A percentile compares a stretch with the other conserved stretches of the same genome.
Evolutionary conservation across 495 filamentous ascomycete species (phyloP).

Genomic region (Extremus antarcticus): DNA sequence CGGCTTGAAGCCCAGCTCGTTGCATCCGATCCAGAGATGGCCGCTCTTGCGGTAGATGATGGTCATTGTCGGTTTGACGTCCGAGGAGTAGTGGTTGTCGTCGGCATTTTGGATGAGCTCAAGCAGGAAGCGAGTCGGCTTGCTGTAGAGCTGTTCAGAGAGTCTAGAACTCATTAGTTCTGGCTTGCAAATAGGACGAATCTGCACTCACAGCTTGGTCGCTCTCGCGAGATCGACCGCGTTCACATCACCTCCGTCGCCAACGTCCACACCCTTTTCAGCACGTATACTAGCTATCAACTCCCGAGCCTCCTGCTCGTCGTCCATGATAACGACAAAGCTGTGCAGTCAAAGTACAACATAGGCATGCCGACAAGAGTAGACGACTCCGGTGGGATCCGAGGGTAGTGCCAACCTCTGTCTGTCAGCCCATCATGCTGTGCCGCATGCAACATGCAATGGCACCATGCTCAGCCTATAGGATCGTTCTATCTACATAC

Average conservation of each 20-base stretch:
- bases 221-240: conserved; percentile 5
- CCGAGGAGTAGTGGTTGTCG: conserved; percentile 13
- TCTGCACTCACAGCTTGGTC: conserved; percentile 2
- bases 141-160: conserved; percentile 12
- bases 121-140: conserved; percentile 15
- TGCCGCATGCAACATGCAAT: neutral
- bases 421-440: neutral
- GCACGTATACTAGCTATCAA: conserved; percentile 3
- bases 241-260: conserved; percentile 4
- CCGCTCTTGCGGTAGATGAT: conserved; percentile 10
- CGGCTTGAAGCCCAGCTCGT: conserved; percentile 16
- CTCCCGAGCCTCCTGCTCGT: conserved; percentile 3
- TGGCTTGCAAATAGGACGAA: neutral
- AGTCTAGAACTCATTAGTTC: neutral
- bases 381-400: neutral
- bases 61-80: neutral
- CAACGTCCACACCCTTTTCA: neutral
- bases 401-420: neutral
- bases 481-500: no score
- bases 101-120: conserved; percentile 22
- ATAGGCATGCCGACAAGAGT: neutral
- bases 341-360: neutral
- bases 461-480: no score
- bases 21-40: conserved; percentile 14
- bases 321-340: conserved; percentile 5